Evolutionary conservation across 2,329 filamentous ascomycete genomes (phyloP).

Genomic region (Pseudogymnoascus sp.): DNA sequence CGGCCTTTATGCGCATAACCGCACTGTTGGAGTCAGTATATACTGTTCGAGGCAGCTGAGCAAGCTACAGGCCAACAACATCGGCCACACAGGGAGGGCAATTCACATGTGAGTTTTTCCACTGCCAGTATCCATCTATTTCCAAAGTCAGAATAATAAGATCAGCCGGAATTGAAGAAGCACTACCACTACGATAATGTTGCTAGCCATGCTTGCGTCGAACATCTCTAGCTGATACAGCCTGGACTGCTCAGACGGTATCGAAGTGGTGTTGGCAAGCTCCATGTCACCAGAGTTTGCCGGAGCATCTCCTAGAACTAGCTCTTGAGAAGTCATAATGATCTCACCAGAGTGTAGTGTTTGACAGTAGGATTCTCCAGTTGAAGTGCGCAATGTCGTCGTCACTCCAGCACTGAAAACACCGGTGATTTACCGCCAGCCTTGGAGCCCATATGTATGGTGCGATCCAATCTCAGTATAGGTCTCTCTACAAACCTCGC

Average conservation of each 20-base stretch:
- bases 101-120: constrained; percentile 71
- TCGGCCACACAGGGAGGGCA: neutral
- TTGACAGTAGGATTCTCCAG: neutral
- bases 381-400: neutral
- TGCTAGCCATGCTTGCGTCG: constrained; percentile 56
- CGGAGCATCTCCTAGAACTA: neutral
- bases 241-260: neutral
- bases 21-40: constrained; percentile 39
- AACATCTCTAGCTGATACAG: constrained; percentile 70
- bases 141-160: neutral
- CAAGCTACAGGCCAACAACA: neutral
- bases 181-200: constrained; percentile 61
- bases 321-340: neutral
- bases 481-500: neutral
- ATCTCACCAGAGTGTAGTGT: neutral
- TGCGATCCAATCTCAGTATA: neutral
- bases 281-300: neutral
- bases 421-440: neutral
- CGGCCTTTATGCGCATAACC: constrained; percentile 56
- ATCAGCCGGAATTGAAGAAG: neutral
- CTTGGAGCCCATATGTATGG: neutral
- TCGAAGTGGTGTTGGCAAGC: neutral
- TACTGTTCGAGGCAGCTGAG: neutral
- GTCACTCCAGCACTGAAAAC: neutral
- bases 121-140: constrained; percentile 69